Percentiles rank a stretch among this genome's conserved stretches.
phyloP scores from a whole-genome alignment of 345 rosid species.

The Euphorbia pulcherrima region DNA sequence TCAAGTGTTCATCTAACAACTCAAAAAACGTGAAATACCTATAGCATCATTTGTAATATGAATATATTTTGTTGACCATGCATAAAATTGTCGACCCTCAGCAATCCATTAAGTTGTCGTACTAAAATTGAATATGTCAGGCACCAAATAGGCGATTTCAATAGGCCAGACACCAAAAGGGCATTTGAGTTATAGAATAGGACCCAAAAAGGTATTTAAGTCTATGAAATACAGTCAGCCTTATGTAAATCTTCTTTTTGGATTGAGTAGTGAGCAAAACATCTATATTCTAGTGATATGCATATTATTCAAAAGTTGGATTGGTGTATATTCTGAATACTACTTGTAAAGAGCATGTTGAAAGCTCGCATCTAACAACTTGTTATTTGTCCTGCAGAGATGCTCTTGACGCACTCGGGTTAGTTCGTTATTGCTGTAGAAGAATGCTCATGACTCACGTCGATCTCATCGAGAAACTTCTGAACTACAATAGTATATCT shows the following conservation, averaged over 20 bases:
- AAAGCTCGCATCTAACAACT: background rate
- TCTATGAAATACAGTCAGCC: no score
- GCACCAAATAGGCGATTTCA: no score
- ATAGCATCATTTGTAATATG: no score
- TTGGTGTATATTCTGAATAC: background rate
- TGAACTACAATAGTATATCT: conserved; percentile 82
- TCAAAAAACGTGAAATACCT: no score
- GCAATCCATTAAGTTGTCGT: no score
- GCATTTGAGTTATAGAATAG: no score
- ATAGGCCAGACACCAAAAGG: no score
- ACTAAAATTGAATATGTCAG: no score
- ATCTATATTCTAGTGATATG: background rate
- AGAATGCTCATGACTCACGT: conserved; percentile 99
- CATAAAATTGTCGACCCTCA: no score
- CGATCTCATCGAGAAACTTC: conserved; percentile 97
- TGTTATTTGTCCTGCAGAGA: conserved; percentile 51
- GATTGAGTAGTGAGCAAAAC: background rate
- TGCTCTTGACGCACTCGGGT: conserved; percentile 85
- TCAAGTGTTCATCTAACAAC: no score
- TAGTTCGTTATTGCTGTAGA: conserved; percentile 93
- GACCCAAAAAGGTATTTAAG: no score
- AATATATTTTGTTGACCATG: no score
- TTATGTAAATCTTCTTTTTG: background rate
- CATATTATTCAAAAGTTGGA: background rate
- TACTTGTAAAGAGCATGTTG: background rate